phyloP scores from a whole-genome alignment of 441 rosid species.

The Arabidopsis lyrata region DNA sequence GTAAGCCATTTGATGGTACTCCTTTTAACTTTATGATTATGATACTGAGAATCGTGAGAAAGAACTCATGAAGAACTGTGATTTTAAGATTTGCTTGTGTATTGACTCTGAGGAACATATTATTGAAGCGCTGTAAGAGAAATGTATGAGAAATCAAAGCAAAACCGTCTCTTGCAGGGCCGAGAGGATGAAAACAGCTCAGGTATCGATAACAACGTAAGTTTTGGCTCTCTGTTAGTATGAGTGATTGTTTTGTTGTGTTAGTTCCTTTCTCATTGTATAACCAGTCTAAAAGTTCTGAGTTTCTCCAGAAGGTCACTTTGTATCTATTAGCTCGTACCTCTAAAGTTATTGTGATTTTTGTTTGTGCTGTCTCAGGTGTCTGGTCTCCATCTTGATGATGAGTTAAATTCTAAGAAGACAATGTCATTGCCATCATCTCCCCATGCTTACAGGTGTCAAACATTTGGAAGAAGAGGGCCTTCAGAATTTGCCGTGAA shows the following conservation, averaged over 20 bases:
- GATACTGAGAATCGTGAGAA: slow-evolving; percentile 1
- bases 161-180: slow-evolving; percentile 72
- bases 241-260: slow-evolving; percentile 14
- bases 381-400: slow-evolving; percentile 62
- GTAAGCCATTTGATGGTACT: neutral
- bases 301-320: slow-evolving; percentile 20
- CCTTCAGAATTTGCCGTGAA: slow-evolving; percentile 58
- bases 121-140: slow-evolving; percentile 94
- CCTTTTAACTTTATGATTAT: slow-evolving; percentile 8
- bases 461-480: slow-evolving; percentile 67
- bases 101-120: slow-evolving; percentile 32
- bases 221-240: slow-evolving; percentile 29
- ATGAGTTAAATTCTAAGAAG: slow-evolving; percentile 73
- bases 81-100: slow-evolving; percentile 16
- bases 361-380: slow-evolving; percentile 54
- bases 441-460: slow-evolving; percentile 83
- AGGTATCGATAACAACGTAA: slow-evolving; percentile 42
- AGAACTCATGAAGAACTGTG: slow-evolving; percentile 23
- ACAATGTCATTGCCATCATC: slow-evolving; percentile 97
- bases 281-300: slow-evolving; percentile 26
- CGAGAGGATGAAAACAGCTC: slow-evolving; percentile 56
- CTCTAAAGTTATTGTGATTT: slow-evolving; percentile 30
- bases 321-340: slow-evolving; percentile 2
- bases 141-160: slow-evolving; percentile 95
- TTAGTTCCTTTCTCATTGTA: slow-evolving; percentile 5